Base-by-base conservation (phyloP, 148 eudicot genomes). In the Pouteria glomerata region DNA sequence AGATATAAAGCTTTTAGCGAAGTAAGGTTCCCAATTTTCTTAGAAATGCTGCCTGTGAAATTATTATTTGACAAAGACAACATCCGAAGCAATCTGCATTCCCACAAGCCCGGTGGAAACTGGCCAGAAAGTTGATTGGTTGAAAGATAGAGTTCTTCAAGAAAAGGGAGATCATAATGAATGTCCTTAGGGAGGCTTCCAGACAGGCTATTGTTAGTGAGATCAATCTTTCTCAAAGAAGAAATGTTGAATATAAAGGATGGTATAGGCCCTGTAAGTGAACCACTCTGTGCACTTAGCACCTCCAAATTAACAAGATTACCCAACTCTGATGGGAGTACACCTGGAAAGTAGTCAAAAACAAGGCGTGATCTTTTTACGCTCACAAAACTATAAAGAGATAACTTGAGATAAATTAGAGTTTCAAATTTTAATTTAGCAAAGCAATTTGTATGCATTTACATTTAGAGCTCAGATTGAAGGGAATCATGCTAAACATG, bases 161-260 rank as follows among this genome's bases (percentile, higher is more conserved):
- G 75, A 18, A 39, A 47, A 26, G 74, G 61, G 37, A 60, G 70
- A 11, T 56, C 24, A 44, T n/a, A 19, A 39, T 44, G 55, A 12
- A 13, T 31, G 59, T 29, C 27, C 6, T n/a, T 6, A 4, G 79
- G 70, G 21, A 63, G 66, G 51, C 57, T 63, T 53, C 79, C 79
- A 21, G 75, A 63, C 4, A 76, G 52, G 44, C 66, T 76, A 44
- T 76, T 76, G 75, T 63, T 53, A 15, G 6, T 13, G 3, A 76
- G 30, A 44, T 63, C 30, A 4, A 76, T 26, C 1, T 0, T 0
- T 64, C 8, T 35, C 51, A 76, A 68, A 26, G 79, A 76, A 34
- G 79, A 63, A 41, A 76, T 63, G 69, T 76, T 76, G 68, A 75
- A 75, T 35, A 75, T 37, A 18, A 33, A 47, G 0, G 53, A 60